A percentile compares a stretch with the other conserved stretches of the same genome.
Evolutionary conservation across 805 yeast genomes (phyloP).

Genomic region (Kodamaea leandrae): DNA sequence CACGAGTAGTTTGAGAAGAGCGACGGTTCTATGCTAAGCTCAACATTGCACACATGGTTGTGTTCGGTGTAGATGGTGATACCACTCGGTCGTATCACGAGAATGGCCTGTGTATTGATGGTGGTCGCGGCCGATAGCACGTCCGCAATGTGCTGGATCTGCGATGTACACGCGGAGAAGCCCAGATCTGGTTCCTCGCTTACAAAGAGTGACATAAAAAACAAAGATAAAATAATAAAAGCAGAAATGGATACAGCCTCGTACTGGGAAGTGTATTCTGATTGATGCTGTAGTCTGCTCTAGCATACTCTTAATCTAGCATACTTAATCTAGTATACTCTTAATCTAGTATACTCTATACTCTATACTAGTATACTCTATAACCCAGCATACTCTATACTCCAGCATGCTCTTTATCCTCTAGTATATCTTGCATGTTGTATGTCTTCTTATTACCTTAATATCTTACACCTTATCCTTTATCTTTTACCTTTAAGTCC

Average conservation of each 20-base stretch:
- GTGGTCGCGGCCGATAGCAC: constrained; percentile 32
- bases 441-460: too few relatives aligned
- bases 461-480: too few relatives aligned
- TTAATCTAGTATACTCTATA: too few relatives aligned
- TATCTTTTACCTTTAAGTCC: too few relatives aligned
- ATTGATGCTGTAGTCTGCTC: neutral
- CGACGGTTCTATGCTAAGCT: constrained; percentile 35
- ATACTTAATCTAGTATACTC: too few relatives aligned
- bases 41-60: constrained; percentile 37
- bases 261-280: neutral
- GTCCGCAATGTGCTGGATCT: constrained; percentile 38
- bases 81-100: constrained; percentile 33
- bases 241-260: too few relatives aligned
- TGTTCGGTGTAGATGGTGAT: constrained; percentile 33
- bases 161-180: constrained; percentile 38
- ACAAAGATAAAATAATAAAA: neutral
- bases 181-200: neutral
- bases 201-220: constrained; percentile 3
- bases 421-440: too few relatives aligned
- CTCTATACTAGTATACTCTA: too few relatives aligned
- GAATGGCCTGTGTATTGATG: constrained; percentile 32
- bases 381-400: too few relatives aligned
- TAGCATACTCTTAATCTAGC: too few relatives aligned
- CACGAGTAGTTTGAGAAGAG: constrained; percentile 32
- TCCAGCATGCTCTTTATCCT: too few relatives aligned